phyloP scores from a whole-genome alignment of 768 basidiomycete species.

The Rhizopogon vulgaris region DNA sequence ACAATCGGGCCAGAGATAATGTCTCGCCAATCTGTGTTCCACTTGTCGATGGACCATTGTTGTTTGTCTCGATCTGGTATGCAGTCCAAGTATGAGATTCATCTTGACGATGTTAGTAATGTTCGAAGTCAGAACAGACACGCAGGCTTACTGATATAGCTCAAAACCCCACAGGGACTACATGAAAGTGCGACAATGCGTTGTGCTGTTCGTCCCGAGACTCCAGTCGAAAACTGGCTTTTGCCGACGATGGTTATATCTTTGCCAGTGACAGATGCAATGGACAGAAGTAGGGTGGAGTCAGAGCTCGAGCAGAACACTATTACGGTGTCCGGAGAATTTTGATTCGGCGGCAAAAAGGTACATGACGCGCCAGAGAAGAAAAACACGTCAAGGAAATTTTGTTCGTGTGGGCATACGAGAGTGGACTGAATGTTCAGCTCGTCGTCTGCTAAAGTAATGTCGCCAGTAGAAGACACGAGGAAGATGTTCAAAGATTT shows the following conservation, averaged over 20 bases:
- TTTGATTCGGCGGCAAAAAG: conserved; percentile 17
- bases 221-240: not conserved
- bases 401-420: conserved; percentile 20
- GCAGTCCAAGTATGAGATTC: conserved; percentile 38
- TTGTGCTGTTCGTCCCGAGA: not conserved
- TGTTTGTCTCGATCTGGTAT: conserved; percentile 25
- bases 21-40: conserved; percentile 14
- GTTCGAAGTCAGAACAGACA: not conserved
- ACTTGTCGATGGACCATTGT: conserved; percentile 15
- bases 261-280: conserved; percentile 12
- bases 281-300: conserved; percentile 14
- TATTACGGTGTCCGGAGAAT: conserved; percentile 8
- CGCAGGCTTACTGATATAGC: conserved; percentile 39
- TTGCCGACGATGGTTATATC: not conserved
- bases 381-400: conserved; percentile 23
- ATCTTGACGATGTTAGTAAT: conserved; percentile 25
- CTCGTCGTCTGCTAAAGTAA: conserved; percentile 26
- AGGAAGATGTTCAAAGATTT: conserved; percentile 25
- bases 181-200: conserved; percentile 15
- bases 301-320: conserved; percentile 19
- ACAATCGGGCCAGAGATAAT: conserved; percentile 20
- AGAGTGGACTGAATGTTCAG: conserved; percentile 20
- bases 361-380: conserved; percentile 22
- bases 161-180: conserved; percentile 43
- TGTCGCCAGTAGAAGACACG: conserved; percentile 26